Evolutionary conservation across 805 yeast genomes (phyloP).

Genomic region (Brettanomyces sp.): DNA sequence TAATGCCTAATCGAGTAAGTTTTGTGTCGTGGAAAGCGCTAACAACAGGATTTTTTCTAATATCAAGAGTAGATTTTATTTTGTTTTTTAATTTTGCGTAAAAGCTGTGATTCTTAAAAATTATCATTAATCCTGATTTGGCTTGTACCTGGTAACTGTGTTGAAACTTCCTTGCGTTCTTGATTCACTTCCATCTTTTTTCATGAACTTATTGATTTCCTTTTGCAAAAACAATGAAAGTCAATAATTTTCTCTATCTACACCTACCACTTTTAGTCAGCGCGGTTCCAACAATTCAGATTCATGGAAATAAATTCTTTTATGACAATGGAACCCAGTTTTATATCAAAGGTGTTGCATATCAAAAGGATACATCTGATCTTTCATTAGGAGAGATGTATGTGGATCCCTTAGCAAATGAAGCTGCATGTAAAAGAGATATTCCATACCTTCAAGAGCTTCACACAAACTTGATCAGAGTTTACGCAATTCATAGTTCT

Average conservation of each 20-base stretch:
- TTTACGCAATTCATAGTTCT: constrained; percentile 73
- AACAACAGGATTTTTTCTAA: no score
- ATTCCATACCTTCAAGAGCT: constrained; percentile 64
- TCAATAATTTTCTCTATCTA: constrained; percentile 6
- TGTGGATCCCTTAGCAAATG: constrained; percentile 74
- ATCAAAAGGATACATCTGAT: constrained; percentile 61
- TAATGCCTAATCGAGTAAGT: no score
- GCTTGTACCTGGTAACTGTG: no score
- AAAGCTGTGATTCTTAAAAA: no score
- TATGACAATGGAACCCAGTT: constrained; percentile 71
- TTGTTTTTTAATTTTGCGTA: no score
- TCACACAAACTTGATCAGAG: constrained; percentile 71
- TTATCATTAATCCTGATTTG: no score
- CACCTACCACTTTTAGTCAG: constrained; percentile 10
- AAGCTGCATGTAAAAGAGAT: constrained; percentile 66
- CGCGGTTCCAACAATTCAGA: constrained; percentile 38
- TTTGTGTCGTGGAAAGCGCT: no score
- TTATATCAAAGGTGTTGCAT: constrained; percentile 81
- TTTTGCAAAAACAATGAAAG: no score
- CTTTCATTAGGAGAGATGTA: constrained; percentile 24
- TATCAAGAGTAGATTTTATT: no score
- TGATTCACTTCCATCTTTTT: no score
- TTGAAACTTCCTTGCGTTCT: no score
- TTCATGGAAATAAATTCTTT: constrained; percentile 70
- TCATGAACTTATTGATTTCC: no score